Evolutionary conservation across 1,139 yeast species (phyloP).

Genomic region (Diutina ranongensis): DNA sequence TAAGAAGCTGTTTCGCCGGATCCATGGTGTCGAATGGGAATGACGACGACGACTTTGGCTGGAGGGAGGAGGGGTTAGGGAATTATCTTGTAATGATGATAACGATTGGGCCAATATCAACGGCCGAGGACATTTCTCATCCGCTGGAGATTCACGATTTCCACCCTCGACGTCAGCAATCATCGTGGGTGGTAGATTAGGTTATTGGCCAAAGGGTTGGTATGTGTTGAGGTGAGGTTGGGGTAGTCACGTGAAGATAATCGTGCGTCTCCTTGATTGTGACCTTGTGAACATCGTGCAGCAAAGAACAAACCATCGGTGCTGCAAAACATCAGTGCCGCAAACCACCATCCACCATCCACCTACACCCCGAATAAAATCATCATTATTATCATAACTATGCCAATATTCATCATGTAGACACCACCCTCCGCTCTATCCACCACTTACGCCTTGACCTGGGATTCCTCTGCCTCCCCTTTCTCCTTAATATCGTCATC

Average conservation of each 20-base stretch:
- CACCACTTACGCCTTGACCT: too few species aligned
- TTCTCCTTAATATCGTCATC: neutral
- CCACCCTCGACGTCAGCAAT: too few species aligned
- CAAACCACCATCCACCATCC: too few species aligned
- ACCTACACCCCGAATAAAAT: neutral
- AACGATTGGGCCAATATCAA: neutral
- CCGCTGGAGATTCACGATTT: neutral
- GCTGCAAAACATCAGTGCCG: too few species aligned
- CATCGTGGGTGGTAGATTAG: neutral
- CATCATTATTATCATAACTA: neutral
- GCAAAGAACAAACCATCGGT: too few species aligned
- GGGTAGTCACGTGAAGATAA: neutral
- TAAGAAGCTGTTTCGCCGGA: conserved; percentile 48
- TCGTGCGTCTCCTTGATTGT: too few species aligned
- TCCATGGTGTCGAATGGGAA: conserved; percentile 30
- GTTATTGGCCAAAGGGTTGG: too few species aligned
- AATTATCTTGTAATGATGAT: neutral
- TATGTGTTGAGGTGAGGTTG: neutral
- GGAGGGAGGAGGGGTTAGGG: neutral
- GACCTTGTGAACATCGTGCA: too few species aligned
- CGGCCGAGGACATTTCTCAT: neutral
- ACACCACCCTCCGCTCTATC: too few species aligned
- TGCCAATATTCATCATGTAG: too few species aligned
- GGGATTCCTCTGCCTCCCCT: too few species aligned
- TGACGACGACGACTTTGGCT: conserved; percentile 5